Base-by-base conservation (phyloP, 768 basidiomycete genomes). In the Tylopilus rubrobrunneus region DNA sequence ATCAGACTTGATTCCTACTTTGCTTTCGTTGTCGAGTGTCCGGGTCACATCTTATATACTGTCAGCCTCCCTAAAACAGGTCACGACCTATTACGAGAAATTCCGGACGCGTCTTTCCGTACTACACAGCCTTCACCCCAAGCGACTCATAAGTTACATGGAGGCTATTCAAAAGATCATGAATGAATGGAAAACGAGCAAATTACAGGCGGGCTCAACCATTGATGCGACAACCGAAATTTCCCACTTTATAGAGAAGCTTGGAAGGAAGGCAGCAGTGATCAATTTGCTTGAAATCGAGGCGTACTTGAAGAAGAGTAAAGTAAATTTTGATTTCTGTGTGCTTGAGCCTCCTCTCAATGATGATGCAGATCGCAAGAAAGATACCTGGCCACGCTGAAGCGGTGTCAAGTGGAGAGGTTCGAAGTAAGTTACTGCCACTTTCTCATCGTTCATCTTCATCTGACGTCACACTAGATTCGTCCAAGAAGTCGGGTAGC, bases 331-430 rank as follows among this genome's bases (percentile, higher is more conserved):
- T 23, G 41, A 14, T 19, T 14, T 29, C 48, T 44, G 1, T 34
- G 6, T 36, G 10, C 31, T 51, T n/a, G 15, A 23, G 10, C 47
- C 14, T 25, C 21, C 19, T 48, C 45, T 59, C 6, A 51, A 52
- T 11, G 34, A 27, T 21, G 7, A 4, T 12, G 4, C 55, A 86
- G 82, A 78, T 89, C 51, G 86, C 86, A 7, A 76, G 85, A 60
- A 89, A 93, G 68, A 89, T 94, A 49, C 84, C 90, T n/a, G 82
- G 90, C 1, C 97, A 95, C 67, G 80, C 84, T 23, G 86, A 92
- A 48, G 82, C 79, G 57, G 68, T 78, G 45, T 76, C 76, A 10
- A 12, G 14, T 15, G 12, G 34, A 34, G 34, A 34, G 2, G 12
- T 3, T 34, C 34, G 11, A 34, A 34, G 34, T 34, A 15, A 5